These are phyloP conservation scores for Danielozyma ontarioensis DNA, from an alignment of 805 yeast genomes.

Conservation along the genomic window DNA sequence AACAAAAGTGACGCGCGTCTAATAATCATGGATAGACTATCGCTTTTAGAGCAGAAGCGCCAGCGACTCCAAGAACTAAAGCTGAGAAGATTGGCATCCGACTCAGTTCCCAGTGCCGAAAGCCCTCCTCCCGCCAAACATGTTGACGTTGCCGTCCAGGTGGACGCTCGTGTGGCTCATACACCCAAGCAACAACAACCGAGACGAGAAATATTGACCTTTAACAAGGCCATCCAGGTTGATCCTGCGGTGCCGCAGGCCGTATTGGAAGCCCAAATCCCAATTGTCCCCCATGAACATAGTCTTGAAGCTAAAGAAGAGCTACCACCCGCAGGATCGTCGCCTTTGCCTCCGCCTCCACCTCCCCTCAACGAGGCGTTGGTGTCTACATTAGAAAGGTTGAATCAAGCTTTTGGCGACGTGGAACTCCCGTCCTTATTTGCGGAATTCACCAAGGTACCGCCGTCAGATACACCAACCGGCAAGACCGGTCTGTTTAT, in stretches of 20 bases:
- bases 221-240: slow-evolving; percentile 11
- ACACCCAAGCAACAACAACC: slow-evolving; percentile 1
- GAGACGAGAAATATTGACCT: slow-evolving; percentile 1
- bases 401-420: no score
- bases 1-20: background rate
- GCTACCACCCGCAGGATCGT: no score
- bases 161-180: slow-evolving; percentile 6
- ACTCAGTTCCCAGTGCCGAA: background rate
- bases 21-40: slow-evolving; percentile 10
- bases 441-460: background rate
- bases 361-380: no score
- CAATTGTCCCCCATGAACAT: no score
- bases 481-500: no score
- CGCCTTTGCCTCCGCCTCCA: no score
- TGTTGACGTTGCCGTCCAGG: slow-evolving; percentile 14
- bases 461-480: no score
- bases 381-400: no score
- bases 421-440: background rate
- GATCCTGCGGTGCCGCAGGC: no score
- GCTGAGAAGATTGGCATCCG: slow-evolving; percentile 9
- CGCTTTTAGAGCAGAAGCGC: slow-evolving; percentile 13
- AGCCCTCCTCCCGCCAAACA: background rate
- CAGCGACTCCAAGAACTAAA: slow-evolving; percentile 14
- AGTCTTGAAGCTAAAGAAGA: no score
- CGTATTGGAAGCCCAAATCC: no score